These are phyloP conservation scores for Flammula alnicola DNA, from an alignment of 1,284 basidiomycete genomes.

Conservation along the genomic window DNA sequence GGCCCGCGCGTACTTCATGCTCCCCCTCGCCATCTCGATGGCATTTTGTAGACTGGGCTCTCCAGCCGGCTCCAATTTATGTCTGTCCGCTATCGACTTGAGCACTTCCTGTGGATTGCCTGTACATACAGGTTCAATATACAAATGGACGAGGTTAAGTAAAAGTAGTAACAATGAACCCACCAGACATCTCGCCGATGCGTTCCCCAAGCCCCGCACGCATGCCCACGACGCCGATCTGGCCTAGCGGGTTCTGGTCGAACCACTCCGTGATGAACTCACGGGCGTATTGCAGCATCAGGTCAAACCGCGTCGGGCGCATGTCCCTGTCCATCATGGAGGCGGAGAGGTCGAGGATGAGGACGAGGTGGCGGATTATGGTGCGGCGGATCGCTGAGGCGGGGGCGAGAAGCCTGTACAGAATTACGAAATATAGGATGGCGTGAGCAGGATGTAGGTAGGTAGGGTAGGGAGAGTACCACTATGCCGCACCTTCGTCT, in stretches of 20 bases:
- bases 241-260: conserved; percentile 99
- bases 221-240: conserved; percentile 93
- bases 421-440: not conserved
- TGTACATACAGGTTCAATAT: conserved; percentile 34
- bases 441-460: not conserved
- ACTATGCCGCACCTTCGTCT: conserved; percentile 69
- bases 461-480: conserved; percentile 1
- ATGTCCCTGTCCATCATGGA: conserved; percentile 97
- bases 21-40: conserved; percentile 91
- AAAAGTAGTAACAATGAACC: too few relatives aligned
- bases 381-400: conserved; percentile 89
- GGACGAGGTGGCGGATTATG: conserved; percentile 94
- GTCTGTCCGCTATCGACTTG: conserved; percentile 83
- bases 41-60: conserved; percentile 98
- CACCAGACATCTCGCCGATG: conserved; percentile 88
- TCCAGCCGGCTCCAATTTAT: conserved; percentile 87
- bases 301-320: conserved; percentile 90
- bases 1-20: conserved; percentile 70
- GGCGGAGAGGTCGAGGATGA: conserved; percentile 88
- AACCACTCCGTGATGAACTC: conserved; percentile 98
- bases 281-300: conserved; percentile 87
- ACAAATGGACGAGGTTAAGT: too few relatives aligned
- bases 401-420: conserved; percentile 72
- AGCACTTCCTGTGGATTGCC: conserved; percentile 96
- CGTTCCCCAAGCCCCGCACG: conserved; percentile 87